A percentile compares a stretch with the other conserved stretches of the same genome.
phyloP scores from a whole-genome alignment of 768 basidiomycete genomes.

The Naganishia vishniacii region DNA sequence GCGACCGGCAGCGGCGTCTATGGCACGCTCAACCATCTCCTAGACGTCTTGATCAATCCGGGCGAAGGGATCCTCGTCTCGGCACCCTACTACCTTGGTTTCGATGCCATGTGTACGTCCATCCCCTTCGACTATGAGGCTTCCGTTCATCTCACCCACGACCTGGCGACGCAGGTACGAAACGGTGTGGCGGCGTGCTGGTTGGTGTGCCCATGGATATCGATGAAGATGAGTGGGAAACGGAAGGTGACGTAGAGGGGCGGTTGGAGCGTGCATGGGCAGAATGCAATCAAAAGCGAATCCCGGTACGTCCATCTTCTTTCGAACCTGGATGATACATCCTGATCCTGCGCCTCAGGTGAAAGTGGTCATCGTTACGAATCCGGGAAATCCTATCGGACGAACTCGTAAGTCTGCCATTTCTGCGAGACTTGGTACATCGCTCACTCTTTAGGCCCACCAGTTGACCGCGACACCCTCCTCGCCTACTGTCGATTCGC shows the following conservation, averaged over 20 bases:
- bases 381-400: constrained; percentile 15
- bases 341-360: constrained; percentile 16
- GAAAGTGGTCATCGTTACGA: neutral
- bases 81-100: constrained; percentile 38
- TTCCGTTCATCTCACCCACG: neutral
- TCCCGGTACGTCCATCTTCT: constrained; percentile 30
- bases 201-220: constrained; percentile 35
- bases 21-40: constrained; percentile 41
- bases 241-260: constrained; percentile 28
- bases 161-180: constrained; percentile 21
- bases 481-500: constrained; percentile 43
- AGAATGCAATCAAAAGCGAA: constrained; percentile 31
- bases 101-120: constrained; percentile 30
- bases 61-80: constrained; percentile 43
- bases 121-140: too few relatives aligned
- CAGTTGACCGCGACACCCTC: constrained; percentile 40
- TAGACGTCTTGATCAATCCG: constrained; percentile 42
- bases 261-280: constrained; percentile 33
- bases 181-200: constrained; percentile 39
- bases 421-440: constrained; percentile 35
- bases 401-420: constrained; percentile 2
- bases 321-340: neutral
- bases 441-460: constrained; percentile 37
- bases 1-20: constrained; percentile 25
- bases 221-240: constrained; percentile 35